A percentile compares a stretch with the other conserved stretches of the same genome.
These are phyloP conservation scores for Gossypium davidsonii DNA, from an alignment of 441 rosid species.

Conservation along the genomic window DNA sequence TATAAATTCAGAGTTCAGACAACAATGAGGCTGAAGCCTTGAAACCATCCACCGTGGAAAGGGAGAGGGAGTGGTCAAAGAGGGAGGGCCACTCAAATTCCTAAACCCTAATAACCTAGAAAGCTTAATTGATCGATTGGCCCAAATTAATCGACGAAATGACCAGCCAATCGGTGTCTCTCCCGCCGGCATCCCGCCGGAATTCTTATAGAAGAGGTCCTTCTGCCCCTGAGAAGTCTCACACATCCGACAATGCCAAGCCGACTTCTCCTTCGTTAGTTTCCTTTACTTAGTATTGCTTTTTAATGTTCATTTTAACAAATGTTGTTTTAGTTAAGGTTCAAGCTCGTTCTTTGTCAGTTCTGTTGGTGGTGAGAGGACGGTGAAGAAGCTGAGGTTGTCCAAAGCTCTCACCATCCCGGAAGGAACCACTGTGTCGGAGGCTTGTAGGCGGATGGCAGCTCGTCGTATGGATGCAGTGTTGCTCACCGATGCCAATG, in stretches of 20 bases:
- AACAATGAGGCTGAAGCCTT: background rate
- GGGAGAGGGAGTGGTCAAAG: background rate
- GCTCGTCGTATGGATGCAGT: slow-evolving; percentile 85
- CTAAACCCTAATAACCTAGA: slow-evolving; percentile 7
- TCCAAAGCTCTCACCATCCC: slow-evolving; percentile 92
- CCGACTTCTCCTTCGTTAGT: slow-evolving; percentile 50
- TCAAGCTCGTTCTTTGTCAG: slow-evolving; percentile 9
- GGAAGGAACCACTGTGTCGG: slow-evolving; percentile 83
- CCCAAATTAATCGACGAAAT: slow-evolving; percentile 19
- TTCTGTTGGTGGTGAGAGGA: slow-evolving; percentile 52
- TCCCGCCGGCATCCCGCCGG: slow-evolving; percentile 45
- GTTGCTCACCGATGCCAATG: slow-evolving; percentile 77
- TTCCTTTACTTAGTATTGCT: background rate
- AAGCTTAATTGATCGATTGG: background rate
- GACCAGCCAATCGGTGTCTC: slow-evolving; percentile 48
- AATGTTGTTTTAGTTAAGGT: background rate
- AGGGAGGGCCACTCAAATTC: background rate
- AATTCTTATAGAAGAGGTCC: slow-evolving; percentile 45
- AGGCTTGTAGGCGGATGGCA: slow-evolving; percentile 86
- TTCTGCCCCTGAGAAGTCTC: slow-evolving; percentile 44
- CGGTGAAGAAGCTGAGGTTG: slow-evolving; percentile 77
- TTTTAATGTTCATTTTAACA: background rate
- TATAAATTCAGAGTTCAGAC: no score
- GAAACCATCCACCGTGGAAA: background rate
- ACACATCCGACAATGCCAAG: slow-evolving; percentile 49